These are phyloP conservation scores for Aureobasidium sp. DNA, from an alignment of 2,329 filamentous ascomycete genomes.

Conservation along the genomic window DNA sequence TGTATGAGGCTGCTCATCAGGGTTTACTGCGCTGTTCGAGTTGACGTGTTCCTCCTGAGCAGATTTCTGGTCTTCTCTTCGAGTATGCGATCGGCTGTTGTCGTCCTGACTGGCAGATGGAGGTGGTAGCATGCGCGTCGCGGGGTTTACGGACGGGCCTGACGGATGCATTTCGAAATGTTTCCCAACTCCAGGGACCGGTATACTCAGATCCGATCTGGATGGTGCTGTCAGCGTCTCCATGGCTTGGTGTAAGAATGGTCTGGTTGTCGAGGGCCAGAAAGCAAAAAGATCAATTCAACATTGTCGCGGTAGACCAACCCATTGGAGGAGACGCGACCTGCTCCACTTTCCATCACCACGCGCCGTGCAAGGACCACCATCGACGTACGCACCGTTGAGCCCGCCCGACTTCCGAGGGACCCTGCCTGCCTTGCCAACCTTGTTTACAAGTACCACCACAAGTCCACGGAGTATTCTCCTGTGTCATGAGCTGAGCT, in stretches of 20 bases:
- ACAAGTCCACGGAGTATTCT: not conserved
- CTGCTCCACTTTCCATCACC: not conserved
- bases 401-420: not conserved
- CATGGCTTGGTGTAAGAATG: not conserved
- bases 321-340: not conserved
- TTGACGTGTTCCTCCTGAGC: not conserved
- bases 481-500: not conserved
- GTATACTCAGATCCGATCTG: not conserved
- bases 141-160: conserved; percentile 3
- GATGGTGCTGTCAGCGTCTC: conserved; percentile 1
- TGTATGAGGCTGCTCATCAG: not conserved
- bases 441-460: not conserved
- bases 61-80: not conserved
- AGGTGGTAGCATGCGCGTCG: conserved; percentile 6
- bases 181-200: not conserved
- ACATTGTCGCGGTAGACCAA: not conserved
- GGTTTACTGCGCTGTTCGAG: not conserved
- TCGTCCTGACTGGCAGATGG: not conserved
- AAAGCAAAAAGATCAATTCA: not conserved
- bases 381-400: not conserved
- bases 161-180: conserved; percentile 7
- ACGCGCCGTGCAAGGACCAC: not conserved
- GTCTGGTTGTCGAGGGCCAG: not conserved
- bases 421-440: not conserved
- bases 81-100: not conserved